Conservation (phyloP, 1,284 basidiomycete genomes). For the Meira miltonrushii region DNA sequence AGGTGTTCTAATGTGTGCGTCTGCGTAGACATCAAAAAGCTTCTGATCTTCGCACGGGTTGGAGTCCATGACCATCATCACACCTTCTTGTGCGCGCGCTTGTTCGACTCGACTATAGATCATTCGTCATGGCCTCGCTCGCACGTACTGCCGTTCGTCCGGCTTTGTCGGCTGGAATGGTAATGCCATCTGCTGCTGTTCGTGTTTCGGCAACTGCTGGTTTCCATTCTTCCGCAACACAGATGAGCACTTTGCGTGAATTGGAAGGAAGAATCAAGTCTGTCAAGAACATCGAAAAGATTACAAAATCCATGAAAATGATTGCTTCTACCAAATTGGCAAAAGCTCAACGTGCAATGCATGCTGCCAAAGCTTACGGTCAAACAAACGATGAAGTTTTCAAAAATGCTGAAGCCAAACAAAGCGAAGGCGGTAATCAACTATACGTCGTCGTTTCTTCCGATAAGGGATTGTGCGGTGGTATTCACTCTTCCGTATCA, state of each 20-base stretch:
- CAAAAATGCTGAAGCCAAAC: conserved; percentile 45
- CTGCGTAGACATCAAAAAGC: no score
- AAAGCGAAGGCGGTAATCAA: conserved; percentile 42
- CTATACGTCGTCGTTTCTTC: conserved; percentile 84
- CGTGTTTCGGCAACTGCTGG: conserved; percentile 22
- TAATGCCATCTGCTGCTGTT: conserved; percentile 25
- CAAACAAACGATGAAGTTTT: conserved; percentile 70
- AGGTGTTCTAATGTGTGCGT: no score
- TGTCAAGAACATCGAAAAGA: conserved; percentile 93
- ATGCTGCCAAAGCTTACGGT: conserved; percentile 87
- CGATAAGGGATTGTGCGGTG: conserved; percentile 99
- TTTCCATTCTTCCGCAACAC: conserved; percentile 59
- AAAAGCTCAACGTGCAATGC: conserved; percentile 86
- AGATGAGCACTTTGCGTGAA: conserved; percentile 95
- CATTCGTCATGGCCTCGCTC: conserved; percentile 39
- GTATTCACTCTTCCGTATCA: conserved; percentile 95
- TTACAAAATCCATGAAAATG: conserved; percentile 97
- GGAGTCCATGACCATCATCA: no score
- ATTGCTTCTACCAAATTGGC: conserved; percentile 96
- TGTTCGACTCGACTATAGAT: neutral
- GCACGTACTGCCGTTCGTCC: conserved; percentile 34
- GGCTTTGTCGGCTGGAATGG: conserved; percentile 28
- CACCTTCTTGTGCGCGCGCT: conserved; percentile 2
- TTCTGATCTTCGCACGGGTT: no score
- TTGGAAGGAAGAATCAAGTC: conserved; percentile 95